These are phyloP conservation scores for Suhomyces sp. DNA, from an alignment of 805 yeast species.

Conservation along the genomic window DNA sequence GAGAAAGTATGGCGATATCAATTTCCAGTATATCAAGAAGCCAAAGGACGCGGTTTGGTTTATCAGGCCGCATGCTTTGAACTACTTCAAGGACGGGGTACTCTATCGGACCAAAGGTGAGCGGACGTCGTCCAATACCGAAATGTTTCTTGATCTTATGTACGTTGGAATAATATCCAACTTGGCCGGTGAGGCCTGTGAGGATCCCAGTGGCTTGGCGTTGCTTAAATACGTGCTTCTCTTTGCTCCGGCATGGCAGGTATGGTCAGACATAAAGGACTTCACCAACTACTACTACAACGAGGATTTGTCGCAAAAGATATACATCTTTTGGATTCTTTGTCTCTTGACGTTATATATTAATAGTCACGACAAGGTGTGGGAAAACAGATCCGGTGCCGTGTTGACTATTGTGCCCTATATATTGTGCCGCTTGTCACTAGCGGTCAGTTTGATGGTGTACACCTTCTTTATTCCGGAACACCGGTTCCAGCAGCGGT, in stretches of 20 bases:
- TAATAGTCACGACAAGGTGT: slow-evolving; percentile 43
- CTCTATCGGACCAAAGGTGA: slow-evolving; percentile 56
- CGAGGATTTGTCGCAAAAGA: slow-evolving; percentile 56
- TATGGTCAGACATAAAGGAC: slow-evolving; percentile 65
- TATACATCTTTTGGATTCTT: slow-evolving; percentile 53
- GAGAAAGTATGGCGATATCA: slow-evolving; percentile 47
- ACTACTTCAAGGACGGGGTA: slow-evolving; percentile 57
- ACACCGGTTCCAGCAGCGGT: slow-evolving; percentile 49
- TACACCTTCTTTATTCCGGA: slow-evolving; percentile 48
- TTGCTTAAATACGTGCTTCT: slow-evolving; percentile 48
- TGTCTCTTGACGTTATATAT: slow-evolving; percentile 48
- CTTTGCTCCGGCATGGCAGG: slow-evolving; percentile 58
- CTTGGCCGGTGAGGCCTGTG: slow-evolving; percentile 52
- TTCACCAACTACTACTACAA: slow-evolving; percentile 61
- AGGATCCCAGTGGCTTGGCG: slow-evolving; percentile 46
- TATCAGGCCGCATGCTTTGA: slow-evolving; percentile 56
- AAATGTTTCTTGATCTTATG: slow-evolving; percentile 59
- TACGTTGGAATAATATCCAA: slow-evolving; percentile 65
- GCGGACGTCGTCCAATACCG: slow-evolving; percentile 49
- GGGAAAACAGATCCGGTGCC: slow-evolving; percentile 35
- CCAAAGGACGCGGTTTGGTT: slow-evolving; percentile 41
- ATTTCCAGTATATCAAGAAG: slow-evolving; percentile 44
- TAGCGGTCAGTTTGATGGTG: slow-evolving; percentile 28
- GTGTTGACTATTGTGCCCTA: slow-evolving; percentile 49
- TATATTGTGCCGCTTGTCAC: slow-evolving; percentile 44